Evolutionary conservation across 2,329 filamentous ascomycete species (phyloP).

Genomic region (Hypoxylon sp.): DNA sequence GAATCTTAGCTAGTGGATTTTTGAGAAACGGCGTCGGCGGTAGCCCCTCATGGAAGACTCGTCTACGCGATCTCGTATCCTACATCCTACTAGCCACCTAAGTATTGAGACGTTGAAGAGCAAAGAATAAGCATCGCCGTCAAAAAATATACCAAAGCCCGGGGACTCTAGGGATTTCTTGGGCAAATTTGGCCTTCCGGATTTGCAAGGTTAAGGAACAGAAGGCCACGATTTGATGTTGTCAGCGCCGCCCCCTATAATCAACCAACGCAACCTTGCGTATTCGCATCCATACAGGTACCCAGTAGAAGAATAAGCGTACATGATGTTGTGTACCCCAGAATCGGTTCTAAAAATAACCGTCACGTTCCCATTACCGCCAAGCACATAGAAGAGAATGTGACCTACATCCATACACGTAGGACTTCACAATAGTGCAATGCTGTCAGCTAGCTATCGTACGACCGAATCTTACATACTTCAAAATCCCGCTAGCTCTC

Average conservation of each 20-base stretch:
- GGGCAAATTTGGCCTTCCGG: slow-evolving; percentile 3
- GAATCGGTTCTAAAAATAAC: slow-evolving; percentile 6
- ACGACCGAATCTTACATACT: neutral
- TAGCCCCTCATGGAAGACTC: neutral
- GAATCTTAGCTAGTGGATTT: neutral
- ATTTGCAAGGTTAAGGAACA: slow-evolving; percentile 18
- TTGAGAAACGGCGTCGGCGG: neutral
- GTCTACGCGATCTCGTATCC: neutral
- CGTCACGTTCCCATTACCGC: neutral
- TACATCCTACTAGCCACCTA: neutral
- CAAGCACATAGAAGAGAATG: neutral
- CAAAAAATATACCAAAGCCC: neutral
- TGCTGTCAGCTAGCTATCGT: neutral
- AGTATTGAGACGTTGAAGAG: neutral
- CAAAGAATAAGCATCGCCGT: neutral
- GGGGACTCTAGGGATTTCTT: neutral
- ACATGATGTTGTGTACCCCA: slow-evolving; percentile 4
- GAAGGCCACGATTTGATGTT: slow-evolving; percentile 5
- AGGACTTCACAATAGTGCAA: neutral
- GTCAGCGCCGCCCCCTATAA: slow-evolving; percentile 10
- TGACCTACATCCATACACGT: neutral
- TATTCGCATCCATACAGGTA: neutral
- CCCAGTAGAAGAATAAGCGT: neutral
- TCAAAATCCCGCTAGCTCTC: neutral
- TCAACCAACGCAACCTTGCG: slow-evolving; percentile 1